Evolutionary conservation across 768 basidiomycete genomes (phyloP), one percentile per base, ranked within the genome.

Genomic region (Chiua virens): DNA sequence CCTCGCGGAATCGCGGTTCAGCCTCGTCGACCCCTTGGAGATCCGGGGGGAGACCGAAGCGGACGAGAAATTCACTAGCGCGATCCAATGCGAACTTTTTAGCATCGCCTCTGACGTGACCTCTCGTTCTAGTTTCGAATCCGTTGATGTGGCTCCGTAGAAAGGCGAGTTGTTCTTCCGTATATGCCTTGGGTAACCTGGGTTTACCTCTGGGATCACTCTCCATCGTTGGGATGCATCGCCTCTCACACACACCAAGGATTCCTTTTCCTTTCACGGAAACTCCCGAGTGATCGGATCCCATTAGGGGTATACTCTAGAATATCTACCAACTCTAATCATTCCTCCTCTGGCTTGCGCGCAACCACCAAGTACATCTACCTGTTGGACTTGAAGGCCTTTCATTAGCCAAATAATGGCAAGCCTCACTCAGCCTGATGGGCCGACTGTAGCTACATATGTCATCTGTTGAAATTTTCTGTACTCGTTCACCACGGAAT

Each of bases 291-390:
- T 36, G 63, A 59, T 67, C 65, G 51, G 65, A 63, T 65, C 57
- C 56, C 50, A 62, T 47, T 63, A 47, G 14, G 35, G 32, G 32
- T 34, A 4, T 27, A 27, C 25, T 27, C 42, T 47, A 22, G 32
- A 32, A 34, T 38, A 30, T 18, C 21, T 42, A 8, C 38, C 38
- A 20, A 42, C 22, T 18, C 15, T 14, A 14, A 23, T 25, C 47
- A 55, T 18, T 61, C 34, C 20, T 55, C 52, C 36, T 49, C 25
- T 1, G 82, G 82, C 65, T 85, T 85, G 63, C 79, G 73, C 56
- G 73, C 73, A 35, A 92, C 62, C 28, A 82, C 86, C 18, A 92
- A 71, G 60, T 86, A 89, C 90, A 93, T 93, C n/a, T n/a, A n/a
- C n/a, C n/a, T n/a, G n/a, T n/a, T n/a, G n/a, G n/a, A n/a, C n/a